These are phyloP conservation scores for Nephelium lappaceum DNA, from an alignment of 345 rosid species.

Conservation along the genomic window DNA sequence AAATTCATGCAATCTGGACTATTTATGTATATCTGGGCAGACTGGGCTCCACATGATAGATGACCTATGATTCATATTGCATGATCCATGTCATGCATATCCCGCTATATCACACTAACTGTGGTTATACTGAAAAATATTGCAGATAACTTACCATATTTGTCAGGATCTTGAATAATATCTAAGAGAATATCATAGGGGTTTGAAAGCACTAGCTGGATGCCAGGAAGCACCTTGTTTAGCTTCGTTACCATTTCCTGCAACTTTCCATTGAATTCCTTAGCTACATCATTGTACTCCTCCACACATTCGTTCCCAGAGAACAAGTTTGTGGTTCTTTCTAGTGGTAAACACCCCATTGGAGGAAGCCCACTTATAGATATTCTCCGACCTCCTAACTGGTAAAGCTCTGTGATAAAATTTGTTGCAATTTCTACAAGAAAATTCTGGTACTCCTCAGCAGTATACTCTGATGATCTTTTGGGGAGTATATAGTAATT, in stretches of 20 bases:
- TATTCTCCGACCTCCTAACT: constrained; percentile 70
- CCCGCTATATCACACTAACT: background rate
- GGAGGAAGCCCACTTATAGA: constrained; percentile 65
- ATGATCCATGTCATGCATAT: background rate
- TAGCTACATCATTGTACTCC: constrained; percentile 67
- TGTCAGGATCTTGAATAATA: constrained; percentile 51
- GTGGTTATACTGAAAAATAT: background rate
- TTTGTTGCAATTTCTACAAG: constrained; percentile 53
- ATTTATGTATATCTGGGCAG: background rate
- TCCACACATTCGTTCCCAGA: constrained; percentile 47
- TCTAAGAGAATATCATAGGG: constrained; percentile 48
- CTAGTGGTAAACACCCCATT: constrained; percentile 85
- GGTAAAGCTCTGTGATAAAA: constrained; percentile 59
- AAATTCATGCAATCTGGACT: background rate
- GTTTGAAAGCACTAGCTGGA: constrained; percentile 46
- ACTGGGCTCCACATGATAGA: background rate
- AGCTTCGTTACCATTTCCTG: constrained; percentile 31
- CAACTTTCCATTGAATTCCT: constrained; percentile 60
- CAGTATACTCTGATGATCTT: constrained; percentile 43
- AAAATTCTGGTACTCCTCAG: constrained; percentile 57
- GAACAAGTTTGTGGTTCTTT: constrained; percentile 63
- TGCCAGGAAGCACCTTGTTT: constrained; percentile 51
- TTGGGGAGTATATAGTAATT: constrained; percentile 58
- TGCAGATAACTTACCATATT: constrained; percentile 52
- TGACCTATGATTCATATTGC: background rate